These are phyloP conservation scores for Microbotryum saponariae DNA, from an alignment of 1,284 basidiomycete genomes.

Conservation along the genomic window DNA sequence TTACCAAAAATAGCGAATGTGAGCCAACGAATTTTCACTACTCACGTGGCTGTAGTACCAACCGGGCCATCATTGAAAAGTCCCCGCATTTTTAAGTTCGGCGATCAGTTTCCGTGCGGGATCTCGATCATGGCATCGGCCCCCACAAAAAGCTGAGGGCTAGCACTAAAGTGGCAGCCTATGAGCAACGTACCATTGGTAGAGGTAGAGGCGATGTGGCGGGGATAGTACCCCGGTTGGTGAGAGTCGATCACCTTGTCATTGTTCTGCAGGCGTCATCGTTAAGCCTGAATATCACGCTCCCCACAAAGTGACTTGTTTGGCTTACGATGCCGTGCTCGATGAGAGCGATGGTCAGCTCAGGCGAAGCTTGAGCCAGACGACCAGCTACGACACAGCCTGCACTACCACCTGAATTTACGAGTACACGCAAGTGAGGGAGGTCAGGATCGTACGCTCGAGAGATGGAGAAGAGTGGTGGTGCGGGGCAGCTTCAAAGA, in stretches of 20 bases:
- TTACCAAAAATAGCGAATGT: background rate
- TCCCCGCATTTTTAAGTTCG: too few species aligned
- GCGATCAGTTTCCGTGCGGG: too few species aligned
- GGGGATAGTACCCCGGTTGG: conserved; percentile 40
- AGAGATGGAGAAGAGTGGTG: too few species aligned
- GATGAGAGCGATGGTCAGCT: conserved; percentile 62
- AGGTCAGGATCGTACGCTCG: background rate
- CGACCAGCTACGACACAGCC: conserved; percentile 62
- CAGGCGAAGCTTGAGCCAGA: conserved; percentile 62
- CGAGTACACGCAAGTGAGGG: background rate
- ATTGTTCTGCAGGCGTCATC: too few species aligned
- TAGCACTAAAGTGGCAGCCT: too few species aligned
- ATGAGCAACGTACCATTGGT: conserved; percentile 43
- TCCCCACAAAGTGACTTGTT: background rate
- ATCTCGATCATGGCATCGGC: too few species aligned
- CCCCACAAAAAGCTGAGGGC: too few species aligned
- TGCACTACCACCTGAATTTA: conserved; percentile 52
- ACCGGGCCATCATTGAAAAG: too few species aligned
- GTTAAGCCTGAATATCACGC: too few species aligned
- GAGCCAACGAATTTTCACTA: background rate
- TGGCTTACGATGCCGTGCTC: conserved; percentile 33
- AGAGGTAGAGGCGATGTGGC: conserved; percentile 54
- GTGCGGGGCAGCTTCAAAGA: too few species aligned
- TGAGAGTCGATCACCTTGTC: too few species aligned
- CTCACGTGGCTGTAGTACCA: too few species aligned